Conservation (phyloP, 108 stramenopile genomes). For the Cyclotella cryptica region DNA sequence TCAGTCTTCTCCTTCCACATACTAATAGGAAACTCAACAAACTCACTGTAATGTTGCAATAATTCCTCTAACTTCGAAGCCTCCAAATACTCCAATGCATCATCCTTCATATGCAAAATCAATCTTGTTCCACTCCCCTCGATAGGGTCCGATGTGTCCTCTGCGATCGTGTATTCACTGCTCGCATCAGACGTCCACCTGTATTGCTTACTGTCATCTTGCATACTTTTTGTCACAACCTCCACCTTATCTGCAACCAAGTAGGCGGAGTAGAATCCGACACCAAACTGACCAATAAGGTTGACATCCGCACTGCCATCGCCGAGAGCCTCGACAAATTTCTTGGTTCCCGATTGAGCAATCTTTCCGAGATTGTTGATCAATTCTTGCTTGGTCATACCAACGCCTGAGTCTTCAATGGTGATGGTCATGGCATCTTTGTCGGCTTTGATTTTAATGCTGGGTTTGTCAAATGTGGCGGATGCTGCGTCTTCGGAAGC, state of each 20-base stretch:
- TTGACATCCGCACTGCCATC: conserved; percentile 84
- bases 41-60: conserved; percentile 92
- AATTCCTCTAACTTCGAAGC: conserved; percentile 80
- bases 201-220: conserved; percentile 62
- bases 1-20: conserved; percentile 95
- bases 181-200: conserved; percentile 85
- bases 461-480: conserved; percentile 46
- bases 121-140: conserved; percentile 85
- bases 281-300: conserved; percentile 99
- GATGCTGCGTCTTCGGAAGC: conserved; percentile 36
- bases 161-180: conserved; percentile 73
- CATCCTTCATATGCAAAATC: conserved; percentile 90
- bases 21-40: conserved; percentile 96
- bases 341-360: conserved; percentile 91
- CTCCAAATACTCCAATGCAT: conserved; percentile 83
- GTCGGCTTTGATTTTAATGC: conserved; percentile 84
- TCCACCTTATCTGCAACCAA: conserved; percentile 95
- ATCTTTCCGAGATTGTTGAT: conserved; percentile 96
- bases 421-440: conserved; percentile 79
- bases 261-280: conserved; percentile 99
- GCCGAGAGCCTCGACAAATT: conserved; percentile 89
- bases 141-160: conserved; percentile 62
- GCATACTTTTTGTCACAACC: conserved; percentile 92
- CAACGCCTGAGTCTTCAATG: conserved; percentile 96
- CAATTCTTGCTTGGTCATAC: conserved; percentile 95